These are phyloP conservation scores for Penicillium paxilli DNA, from an alignment of 495 filamentous ascomycete genomes.

Conservation along the genomic window DNA sequence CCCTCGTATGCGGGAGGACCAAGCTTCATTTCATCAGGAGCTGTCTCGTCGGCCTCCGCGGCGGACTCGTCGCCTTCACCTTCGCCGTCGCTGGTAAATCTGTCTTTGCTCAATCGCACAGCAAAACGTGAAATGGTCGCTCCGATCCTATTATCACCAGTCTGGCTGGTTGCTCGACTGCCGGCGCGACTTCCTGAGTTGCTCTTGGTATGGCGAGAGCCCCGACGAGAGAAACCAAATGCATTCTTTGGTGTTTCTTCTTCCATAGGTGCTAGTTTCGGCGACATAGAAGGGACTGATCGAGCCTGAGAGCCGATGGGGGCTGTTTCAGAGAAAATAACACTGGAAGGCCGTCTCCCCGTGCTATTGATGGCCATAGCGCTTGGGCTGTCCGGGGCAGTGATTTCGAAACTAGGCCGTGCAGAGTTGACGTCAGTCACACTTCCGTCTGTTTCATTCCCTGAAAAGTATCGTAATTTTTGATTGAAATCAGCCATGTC, in stretches of 20 bases:
- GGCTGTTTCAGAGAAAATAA: slow-evolving; percentile 32
- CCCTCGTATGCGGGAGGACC: slow-evolving; percentile 21
- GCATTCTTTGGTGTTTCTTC: slow-evolving; percentile 50
- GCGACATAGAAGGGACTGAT: slow-evolving; percentile 50
- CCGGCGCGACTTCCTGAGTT: slow-evolving; percentile 62
- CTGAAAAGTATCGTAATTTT: slow-evolving; percentile 13
- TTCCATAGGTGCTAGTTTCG: slow-evolving; percentile 43
- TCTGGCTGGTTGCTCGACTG: slow-evolving; percentile 47
- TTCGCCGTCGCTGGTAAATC: slow-evolving; percentile 35
- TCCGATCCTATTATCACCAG: slow-evolving; percentile 66
- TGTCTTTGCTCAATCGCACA: slow-evolving; percentile 51
- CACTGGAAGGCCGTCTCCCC: slow-evolving; percentile 21
- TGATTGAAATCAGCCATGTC: slow-evolving; percentile 24
- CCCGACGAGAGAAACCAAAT: slow-evolving; percentile 56
- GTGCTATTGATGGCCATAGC: slow-evolving; percentile 1
- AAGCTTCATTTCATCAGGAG: slow-evolving; percentile 26
- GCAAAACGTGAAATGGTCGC: slow-evolving; percentile 65
- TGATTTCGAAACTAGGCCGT: slow-evolving; percentile 47
- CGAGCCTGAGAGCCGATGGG: slow-evolving; percentile 36
- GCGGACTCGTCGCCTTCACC: slow-evolving; percentile 28
- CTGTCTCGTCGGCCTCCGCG: slow-evolving; percentile 28
- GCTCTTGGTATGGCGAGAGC: slow-evolving; percentile 55
- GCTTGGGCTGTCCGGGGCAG: slow-evolving; percentile 24
- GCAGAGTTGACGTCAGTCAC: slow-evolving; percentile 22
- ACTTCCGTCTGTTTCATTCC: slow-evolving; percentile 16